Percentiles rank a stretch among this genome's conserved stretches.
Evolutionary conservation across 2,329 filamentous ascomycete species (phyloP).

Genomic region (Thermoascus crustaceus): DNA sequence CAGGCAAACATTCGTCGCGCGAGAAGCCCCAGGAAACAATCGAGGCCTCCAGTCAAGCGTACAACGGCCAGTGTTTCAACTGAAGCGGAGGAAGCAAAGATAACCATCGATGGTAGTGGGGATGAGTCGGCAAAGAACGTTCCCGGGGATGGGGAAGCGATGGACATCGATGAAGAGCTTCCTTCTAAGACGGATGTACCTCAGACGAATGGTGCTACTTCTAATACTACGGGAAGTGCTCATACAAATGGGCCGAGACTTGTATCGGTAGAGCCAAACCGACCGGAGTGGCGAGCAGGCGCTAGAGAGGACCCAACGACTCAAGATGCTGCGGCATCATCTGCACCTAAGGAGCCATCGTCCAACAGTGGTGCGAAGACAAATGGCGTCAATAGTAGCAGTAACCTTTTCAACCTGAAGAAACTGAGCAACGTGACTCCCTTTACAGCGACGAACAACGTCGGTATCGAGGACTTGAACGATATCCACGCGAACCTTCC

Average conservation of each 20-base stretch:
- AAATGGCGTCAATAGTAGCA: slow-evolving; percentile 9
- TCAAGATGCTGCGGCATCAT: slow-evolving; percentile 3
- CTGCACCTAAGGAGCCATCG: background rate
- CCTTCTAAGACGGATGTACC: slow-evolving; percentile 11
- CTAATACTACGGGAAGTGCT: too few relatives aligned
- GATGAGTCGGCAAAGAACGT: slow-evolving; percentile 11
- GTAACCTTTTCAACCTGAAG: slow-evolving; percentile 38
- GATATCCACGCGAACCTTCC: slow-evolving; percentile 49
- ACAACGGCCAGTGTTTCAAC: slow-evolving; percentile 25
- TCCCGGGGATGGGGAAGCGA: slow-evolving; percentile 29
- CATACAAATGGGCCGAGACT: slow-evolving; percentile 6
- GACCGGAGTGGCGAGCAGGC: slow-evolving; percentile 11
- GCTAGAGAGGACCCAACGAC: slow-evolving; percentile 10
- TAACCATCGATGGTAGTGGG: slow-evolving; percentile 19
- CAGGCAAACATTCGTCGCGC: slow-evolving; percentile 19
- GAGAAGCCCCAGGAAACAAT: slow-evolving; percentile 28
- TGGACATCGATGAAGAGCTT: slow-evolving; percentile 39
- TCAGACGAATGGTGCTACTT: slow-evolving; percentile 2
- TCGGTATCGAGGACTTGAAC: slow-evolving; percentile 45
- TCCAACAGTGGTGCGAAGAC: slow-evolving; percentile 2
- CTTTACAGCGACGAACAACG: slow-evolving; percentile 37
- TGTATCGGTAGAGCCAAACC: slow-evolving; percentile 7
- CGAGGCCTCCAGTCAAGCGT: slow-evolving; percentile 19
- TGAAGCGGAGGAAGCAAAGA: slow-evolving; percentile 31
- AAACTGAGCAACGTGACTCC: slow-evolving; percentile 44